Evolutionary conservation across 768 basidiomycete genomes (phyloP).

Genomic region (Kondoa subrosea): DNA sequence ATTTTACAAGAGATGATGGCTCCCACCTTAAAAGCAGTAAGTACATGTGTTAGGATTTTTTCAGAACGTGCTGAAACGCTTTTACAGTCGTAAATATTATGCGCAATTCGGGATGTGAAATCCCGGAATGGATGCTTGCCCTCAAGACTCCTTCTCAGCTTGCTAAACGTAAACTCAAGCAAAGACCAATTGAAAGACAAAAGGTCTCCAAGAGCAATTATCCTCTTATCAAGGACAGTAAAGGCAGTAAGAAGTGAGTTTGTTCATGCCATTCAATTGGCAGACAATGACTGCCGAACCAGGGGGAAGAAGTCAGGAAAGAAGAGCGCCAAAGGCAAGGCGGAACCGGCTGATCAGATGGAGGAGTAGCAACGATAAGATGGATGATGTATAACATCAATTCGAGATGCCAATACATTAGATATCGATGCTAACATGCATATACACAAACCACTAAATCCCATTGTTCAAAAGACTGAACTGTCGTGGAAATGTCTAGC

Average conservation of each 20-base stretch:
- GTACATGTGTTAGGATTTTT: no score
- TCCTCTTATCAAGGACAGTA: constrained; percentile 6
- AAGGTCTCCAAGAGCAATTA: constrained; percentile 57
- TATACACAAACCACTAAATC: no score
- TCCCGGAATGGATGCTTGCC: constrained; percentile 88
- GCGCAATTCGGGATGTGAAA: constrained; percentile 69
- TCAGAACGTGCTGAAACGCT: constrained; percentile 26
- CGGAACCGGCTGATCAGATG: background rate
- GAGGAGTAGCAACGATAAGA: no score
- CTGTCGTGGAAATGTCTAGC: no score
- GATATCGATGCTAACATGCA: no score
- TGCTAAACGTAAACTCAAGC: constrained; percentile 69
- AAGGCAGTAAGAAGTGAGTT: constrained; percentile 34
- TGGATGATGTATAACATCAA: no score
- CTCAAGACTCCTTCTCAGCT: constrained; percentile 85
- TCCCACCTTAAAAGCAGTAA: constrained; percentile 55
- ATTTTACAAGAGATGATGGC: constrained; percentile 84
- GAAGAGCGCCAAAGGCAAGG: background rate
- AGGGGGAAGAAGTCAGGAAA: background rate
- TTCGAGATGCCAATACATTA: no score
- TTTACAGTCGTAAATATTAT: constrained; percentile 78
- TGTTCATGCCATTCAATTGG: background rate
- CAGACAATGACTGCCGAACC: background rate
- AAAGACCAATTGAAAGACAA: constrained; percentile 43
- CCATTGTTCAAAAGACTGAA: no score